phyloP scores from a whole-genome alignment of 208 protist genomes.

The Leishmania martiniquensis region DNA sequence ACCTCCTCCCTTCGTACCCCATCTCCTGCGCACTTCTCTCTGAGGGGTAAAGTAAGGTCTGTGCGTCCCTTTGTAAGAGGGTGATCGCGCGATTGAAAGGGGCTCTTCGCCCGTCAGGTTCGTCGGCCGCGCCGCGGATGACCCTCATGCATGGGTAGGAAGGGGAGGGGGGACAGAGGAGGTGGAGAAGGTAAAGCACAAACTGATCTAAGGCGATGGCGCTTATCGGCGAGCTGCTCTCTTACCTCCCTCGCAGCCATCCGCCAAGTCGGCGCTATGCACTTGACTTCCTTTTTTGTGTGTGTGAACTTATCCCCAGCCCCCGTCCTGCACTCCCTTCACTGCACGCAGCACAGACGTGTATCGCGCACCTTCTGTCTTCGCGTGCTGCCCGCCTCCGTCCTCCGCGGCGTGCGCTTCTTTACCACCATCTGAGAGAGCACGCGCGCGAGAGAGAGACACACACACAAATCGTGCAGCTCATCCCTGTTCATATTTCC shows the following conservation, averaged over 20 bases:
- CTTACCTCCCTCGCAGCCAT: no score
- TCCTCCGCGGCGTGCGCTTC: neutral
- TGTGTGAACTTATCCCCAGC: no score
- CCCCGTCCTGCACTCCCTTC: neutral
- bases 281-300: no score
- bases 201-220: no score
- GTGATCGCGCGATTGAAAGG: neutral
- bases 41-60: neutral
- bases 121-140: neutral
- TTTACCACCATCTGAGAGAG: neutral
- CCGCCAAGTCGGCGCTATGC: no score
- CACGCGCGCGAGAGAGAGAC: neutral
- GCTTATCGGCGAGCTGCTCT: neutral
- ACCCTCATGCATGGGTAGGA: neutral
- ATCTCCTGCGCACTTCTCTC: neutral
- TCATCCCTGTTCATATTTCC: neutral
- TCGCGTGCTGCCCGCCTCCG: neutral
- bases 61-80: neutral
- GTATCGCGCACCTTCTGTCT: neutral
- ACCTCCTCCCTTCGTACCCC: neutral
- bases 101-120: neutral
- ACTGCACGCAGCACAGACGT: no score
- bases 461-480: neutral
- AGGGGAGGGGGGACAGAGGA: neutral
- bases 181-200: no score